Base-by-base conservation (phyloP, 1,139 yeast genomes). In the Sugiyamaella grinbergsii region DNA sequence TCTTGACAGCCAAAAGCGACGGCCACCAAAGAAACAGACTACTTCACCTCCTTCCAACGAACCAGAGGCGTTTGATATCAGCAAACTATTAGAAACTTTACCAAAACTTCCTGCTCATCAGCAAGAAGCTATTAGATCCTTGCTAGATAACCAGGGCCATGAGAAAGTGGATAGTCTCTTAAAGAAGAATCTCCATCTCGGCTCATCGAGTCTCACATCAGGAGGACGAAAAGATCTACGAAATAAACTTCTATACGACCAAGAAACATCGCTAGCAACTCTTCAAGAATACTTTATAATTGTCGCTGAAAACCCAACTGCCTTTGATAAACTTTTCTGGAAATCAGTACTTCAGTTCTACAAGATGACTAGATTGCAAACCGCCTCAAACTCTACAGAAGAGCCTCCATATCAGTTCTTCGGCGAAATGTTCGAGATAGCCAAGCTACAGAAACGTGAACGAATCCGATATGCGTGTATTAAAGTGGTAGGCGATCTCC, bases 371-470 rank as follows among this genome's bases (percentile, higher is more conserved):
- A 33, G 24, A 22, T 22, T 16, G 5, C 32, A 47, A 40, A 49
- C 50, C 18, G 19, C 55, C 11, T 40, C 52, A 10, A 47, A 53
- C 29, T 46, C 47, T n/a, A 26, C 11, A 11, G 22, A 20, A n/a
- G 28, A 34, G 16, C 53, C 57, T 4, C 62, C 65, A n/a, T 51
- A 58, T 19, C 61, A 58, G 2, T 54, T 66, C n/a, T 55, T 65
- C 23, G 61, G 54, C 10, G 52, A 50, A 18, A 44, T 66, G n/a
- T 65, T 65, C 44, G 69, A 67, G 32, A 43, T 59, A 2, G 70
- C 70, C 4, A 66, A 66, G 42, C 45, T 45, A 2, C 62, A 61
- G 19, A 53, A 51, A 6, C 38, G 47, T 11, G 50, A 48, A 3
- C 41, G 54, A 3, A 42, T 41, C 4, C 51, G 64, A 13, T 53